phyloP scores from a whole-genome alignment of 768 basidiomycete genomes.

The Mycena sanguinolenta region DNA sequence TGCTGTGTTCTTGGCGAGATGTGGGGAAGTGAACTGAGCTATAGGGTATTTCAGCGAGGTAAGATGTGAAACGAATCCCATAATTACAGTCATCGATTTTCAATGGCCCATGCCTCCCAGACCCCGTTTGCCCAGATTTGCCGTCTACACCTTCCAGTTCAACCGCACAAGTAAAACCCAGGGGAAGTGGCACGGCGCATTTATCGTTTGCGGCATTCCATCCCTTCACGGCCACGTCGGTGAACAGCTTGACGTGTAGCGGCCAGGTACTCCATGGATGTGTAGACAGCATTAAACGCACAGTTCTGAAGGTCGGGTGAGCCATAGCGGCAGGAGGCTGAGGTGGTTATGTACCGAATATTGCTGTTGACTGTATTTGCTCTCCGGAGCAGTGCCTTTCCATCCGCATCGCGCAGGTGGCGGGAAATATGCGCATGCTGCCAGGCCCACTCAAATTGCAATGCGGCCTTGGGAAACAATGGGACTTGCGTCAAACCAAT shows the following conservation, averaged over 20 bases:
- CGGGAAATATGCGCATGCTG: slow-evolving; percentile 80
- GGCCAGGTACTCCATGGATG: slow-evolving; percentile 83
- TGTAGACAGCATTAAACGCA: slow-evolving; percentile 70
- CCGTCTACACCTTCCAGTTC: slow-evolving; percentile 83
- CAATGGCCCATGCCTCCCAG: slow-evolving; percentile 69
- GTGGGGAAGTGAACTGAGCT: slow-evolving; percentile 64
- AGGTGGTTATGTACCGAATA: slow-evolving; percentile 58
- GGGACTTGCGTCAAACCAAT: background rate
- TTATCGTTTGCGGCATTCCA: slow-evolving; percentile 60
- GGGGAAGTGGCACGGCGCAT: slow-evolving; percentile 53
- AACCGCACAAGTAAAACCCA: slow-evolving; percentile 61
- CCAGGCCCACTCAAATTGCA: slow-evolving; percentile 91
- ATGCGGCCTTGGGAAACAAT: slow-evolving; percentile 63
- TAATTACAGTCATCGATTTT: slow-evolving; percentile 68
- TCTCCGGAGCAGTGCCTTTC: slow-evolving; percentile 55
- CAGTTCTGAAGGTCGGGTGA: slow-evolving; percentile 57
- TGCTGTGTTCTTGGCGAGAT: slow-evolving; percentile 62
- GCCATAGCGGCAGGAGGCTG: slow-evolving; percentile 19
- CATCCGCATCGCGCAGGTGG: slow-evolving; percentile 66
- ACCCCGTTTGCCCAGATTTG: slow-evolving; percentile 65
- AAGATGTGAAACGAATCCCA: background rate
- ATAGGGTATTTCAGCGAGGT: slow-evolving; percentile 19
- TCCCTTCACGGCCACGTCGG: slow-evolving; percentile 65
- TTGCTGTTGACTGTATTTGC: slow-evolving; percentile 56
- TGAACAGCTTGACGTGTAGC: slow-evolving; percentile 82